A percentile compares a stretch with the other conserved stretches of the same genome.
Conservation (phyloP, 306 rosid genomes). For the Echinosophora koreensis region DNA sequence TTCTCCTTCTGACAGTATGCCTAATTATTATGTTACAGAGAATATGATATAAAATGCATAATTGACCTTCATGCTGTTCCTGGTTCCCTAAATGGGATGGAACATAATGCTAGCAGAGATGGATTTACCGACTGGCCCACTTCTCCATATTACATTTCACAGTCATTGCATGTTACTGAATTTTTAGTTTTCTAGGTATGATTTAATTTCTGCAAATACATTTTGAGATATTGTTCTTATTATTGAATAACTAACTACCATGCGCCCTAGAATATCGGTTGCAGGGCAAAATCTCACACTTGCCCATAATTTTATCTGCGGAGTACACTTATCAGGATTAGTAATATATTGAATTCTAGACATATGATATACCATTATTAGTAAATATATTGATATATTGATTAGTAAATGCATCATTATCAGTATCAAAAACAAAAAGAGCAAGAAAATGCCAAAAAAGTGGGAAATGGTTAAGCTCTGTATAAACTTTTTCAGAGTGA, state of each 20-base stretch:
- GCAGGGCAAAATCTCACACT: conserved; percentile 2
- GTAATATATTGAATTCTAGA: conserved; percentile 4
- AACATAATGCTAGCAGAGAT: conserved; percentile 91
- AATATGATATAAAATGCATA: conserved; percentile 78
- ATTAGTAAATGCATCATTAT: too few relatives aligned
- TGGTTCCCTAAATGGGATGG: conserved; percentile 94
- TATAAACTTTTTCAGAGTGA: too few relatives aligned
- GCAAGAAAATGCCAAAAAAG: too few relatives aligned
- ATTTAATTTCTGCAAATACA: conserved; percentile 19
- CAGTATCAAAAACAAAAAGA: too few relatives aligned
- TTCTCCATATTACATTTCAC: conserved; percentile 64
- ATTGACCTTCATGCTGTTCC: conserved; percentile 96
- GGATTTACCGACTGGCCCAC: conserved; percentile 80
- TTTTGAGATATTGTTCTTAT: conserved; percentile 30
- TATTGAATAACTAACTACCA: conserved; percentile 2
- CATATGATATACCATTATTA: conserved; percentile 2
- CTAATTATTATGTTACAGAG: conserved; percentile 61
- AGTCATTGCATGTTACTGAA: conserved; percentile 76
- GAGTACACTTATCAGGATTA: not conserved
- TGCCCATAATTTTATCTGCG: not conserved
- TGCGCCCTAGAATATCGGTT: not conserved
- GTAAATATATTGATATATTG: too few relatives aligned
- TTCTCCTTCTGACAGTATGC: conserved; percentile 37
- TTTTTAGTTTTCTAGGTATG: conserved; percentile 86
- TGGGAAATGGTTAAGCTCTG: too few relatives aligned